These are phyloP conservation scores for Xylariaceae sp. DNA, from an alignment of 2,329 filamentous ascomycete genomes.

Conservation along the genomic window DNA sequence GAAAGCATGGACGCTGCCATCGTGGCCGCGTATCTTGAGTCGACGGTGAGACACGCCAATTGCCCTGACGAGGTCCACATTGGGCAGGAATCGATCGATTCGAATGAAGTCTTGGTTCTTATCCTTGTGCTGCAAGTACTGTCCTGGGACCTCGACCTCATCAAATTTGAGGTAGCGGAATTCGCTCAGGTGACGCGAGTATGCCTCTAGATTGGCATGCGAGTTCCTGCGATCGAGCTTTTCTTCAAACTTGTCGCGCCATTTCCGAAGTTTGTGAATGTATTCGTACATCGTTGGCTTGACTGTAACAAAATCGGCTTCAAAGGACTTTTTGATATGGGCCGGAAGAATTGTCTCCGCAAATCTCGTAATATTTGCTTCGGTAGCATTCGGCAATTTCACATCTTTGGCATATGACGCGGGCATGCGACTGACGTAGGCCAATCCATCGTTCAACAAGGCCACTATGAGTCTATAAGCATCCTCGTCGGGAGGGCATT, in stretches of 20 bases:
- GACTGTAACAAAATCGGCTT: conserved; percentile 91
- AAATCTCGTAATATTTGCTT: conserved; percentile 95
- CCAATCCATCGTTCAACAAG: conserved; percentile 88
- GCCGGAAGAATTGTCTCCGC: conserved; percentile 92
- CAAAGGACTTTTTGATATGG: conserved; percentile 94
- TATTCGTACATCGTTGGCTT: conserved; percentile 99
- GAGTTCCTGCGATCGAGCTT: conserved; percentile 83
- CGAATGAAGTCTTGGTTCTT: conserved; percentile 99
- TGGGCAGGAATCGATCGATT: conserved; percentile 93
- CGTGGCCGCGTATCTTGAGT: conserved; percentile 93
- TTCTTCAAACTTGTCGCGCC: conserved; percentile 97
- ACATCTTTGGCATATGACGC: conserved; percentile 84
- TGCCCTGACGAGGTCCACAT: conserved; percentile 87
- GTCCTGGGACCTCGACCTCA: conserved; percentile 94
- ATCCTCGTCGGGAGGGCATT: conserved; percentile 96
- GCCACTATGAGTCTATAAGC: conserved; percentile 97
- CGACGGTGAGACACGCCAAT: conserved; percentile 89
- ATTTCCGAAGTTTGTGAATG: conserved; percentile 91
- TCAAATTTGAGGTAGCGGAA: conserved; percentile 98
- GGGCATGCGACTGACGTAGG: conserved; percentile 86
- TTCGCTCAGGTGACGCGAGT: conserved; percentile 88
- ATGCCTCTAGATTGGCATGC: conserved; percentile 74
- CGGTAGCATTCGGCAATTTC: conserved; percentile 84
- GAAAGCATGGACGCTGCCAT: conserved; percentile 95
- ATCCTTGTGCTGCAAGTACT: conserved; percentile 95